These are phyloP conservation scores for Xylaria sp. DNA, from an alignment of 2,329 filamentous ascomycete genomes.

Conservation along the genomic window DNA sequence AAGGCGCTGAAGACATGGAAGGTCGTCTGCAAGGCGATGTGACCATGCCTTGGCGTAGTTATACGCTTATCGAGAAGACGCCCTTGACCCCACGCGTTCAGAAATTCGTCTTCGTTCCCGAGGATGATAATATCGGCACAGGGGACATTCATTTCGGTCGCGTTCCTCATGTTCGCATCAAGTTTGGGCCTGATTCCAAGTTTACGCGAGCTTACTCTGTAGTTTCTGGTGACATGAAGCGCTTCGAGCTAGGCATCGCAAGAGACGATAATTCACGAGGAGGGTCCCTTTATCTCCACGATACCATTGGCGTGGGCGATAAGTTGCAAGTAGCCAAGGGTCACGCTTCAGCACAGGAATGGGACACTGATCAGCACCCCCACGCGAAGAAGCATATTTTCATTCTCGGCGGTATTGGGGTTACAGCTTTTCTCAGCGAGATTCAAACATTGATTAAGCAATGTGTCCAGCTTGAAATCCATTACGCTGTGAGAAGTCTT, in stretches of 20 bases:
- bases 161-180: conserved; percentile 67
- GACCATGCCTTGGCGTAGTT: conserved; percentile 56
- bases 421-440: conserved; percentile 47
- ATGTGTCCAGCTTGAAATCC: conserved; percentile 42
- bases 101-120: conserved; percentile 62
- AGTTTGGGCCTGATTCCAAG: conserved; percentile 64
- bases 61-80: conserved; percentile 60
- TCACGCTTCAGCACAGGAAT: conserved; percentile 30
- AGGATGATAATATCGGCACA: conserved; percentile 49
- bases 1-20: conserved; percentile 51
- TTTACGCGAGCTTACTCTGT: conserved; percentile 67
- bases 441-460: conserved; percentile 37
- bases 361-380: conserved; percentile 17
- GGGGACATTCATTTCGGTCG: conserved; percentile 49
- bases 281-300: conserved; percentile 68
- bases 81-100: conserved; percentile 61
- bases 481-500: conserved; percentile 47
- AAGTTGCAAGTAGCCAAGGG: conserved; percentile 56
- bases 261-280: conserved; percentile 66
- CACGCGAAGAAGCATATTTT: conserved; percentile 44
- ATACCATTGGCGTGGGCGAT: conserved; percentile 60
- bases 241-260: conserved; percentile 68
- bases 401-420: conserved; percentile 47
- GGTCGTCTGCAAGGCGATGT: conserved; percentile 41
- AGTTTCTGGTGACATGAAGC: conserved; percentile 60